These are phyloP conservation scores for Trichoderma brevicompactum DNA, from an alignment of 2,329 filamentous ascomycete genomes.

Conservation along the genomic window DNA sequence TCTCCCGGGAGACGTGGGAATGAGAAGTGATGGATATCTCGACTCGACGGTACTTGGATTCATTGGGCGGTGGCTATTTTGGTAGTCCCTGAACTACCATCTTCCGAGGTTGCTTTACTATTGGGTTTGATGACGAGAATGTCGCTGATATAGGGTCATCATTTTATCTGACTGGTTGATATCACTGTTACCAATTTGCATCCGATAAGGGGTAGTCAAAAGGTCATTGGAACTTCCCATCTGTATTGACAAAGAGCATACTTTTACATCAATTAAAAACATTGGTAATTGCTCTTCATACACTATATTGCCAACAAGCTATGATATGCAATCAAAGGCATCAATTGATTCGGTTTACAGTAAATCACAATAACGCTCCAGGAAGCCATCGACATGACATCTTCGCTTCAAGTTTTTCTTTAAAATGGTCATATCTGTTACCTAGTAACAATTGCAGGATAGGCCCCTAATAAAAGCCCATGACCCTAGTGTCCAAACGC, in stretches of 20 bases:
- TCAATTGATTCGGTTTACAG: background rate
- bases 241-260: background rate
- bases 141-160: background rate
- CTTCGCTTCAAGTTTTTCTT: background rate
- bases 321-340: background rate
- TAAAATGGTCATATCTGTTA: background rate
- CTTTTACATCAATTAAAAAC: background rate
- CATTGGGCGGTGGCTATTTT: background rate
- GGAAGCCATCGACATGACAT: background rate
- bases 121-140: background rate
- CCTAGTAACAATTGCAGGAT: background rate
- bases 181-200: no score
- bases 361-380: background rate
- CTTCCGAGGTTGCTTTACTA: background rate
- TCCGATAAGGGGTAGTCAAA: background rate
- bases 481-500: slow-evolving; percentile 8
- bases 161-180: background rate
- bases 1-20: background rate
- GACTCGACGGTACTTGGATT: background rate
- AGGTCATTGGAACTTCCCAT: background rate
- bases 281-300: background rate
- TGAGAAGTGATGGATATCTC: background rate
- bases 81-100: background rate
- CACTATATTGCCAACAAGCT: background rate
- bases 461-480: background rate